Percentiles rank a stretch among this genome's conserved stretches.
Conservation (phyloP, 2,329 filamentous ascomycete species). For the Claviceps pazoutovae region DNA sequence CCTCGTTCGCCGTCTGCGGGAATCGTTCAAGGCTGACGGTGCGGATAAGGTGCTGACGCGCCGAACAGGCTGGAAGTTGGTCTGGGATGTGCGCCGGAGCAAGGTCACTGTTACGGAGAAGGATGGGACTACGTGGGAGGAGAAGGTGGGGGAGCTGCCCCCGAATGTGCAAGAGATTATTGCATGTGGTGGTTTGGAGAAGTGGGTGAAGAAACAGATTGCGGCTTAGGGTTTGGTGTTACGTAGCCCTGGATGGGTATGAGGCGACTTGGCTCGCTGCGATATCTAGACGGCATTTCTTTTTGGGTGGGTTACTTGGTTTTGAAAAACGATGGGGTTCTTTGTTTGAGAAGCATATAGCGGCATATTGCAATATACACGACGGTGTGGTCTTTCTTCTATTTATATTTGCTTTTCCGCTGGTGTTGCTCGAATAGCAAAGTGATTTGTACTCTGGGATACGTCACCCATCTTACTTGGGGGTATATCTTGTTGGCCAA, state of each 20-base stretch:
- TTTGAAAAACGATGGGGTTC: not conserved
- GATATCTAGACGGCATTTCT: not conserved
- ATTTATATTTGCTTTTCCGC: not conserved
- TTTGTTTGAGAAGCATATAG: not conserved
- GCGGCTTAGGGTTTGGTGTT: not conserved
- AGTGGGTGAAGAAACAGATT: slow-evolving; percentile 67
- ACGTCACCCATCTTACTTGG: not conserved
- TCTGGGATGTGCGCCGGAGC: slow-evolving; percentile 66
- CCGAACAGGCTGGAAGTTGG: slow-evolving; percentile 63
- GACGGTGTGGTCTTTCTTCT: not conserved
- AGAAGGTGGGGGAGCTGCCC: slow-evolving; percentile 72
- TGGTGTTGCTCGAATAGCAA: not conserved
- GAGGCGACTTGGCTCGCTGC: no score
- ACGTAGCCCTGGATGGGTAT: not conserved
- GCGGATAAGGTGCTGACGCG: slow-evolving; percentile 1
- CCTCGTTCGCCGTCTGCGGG: slow-evolving; percentile 51
- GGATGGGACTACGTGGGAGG: slow-evolving; percentile 54
- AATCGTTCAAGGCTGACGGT: slow-evolving; percentile 35
- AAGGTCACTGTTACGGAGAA: slow-evolving; percentile 56
- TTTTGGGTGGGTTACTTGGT: not conserved
- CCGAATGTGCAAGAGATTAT: slow-evolving; percentile 81
- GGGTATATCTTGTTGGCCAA: no score
- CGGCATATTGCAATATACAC: not conserved
- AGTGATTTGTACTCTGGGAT: no score
- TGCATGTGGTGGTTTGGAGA: slow-evolving; percentile 61